phyloP scores from a whole-genome alignment of 2,329 filamentous ascomycete genomes.

The Exophiala sp. region DNA sequence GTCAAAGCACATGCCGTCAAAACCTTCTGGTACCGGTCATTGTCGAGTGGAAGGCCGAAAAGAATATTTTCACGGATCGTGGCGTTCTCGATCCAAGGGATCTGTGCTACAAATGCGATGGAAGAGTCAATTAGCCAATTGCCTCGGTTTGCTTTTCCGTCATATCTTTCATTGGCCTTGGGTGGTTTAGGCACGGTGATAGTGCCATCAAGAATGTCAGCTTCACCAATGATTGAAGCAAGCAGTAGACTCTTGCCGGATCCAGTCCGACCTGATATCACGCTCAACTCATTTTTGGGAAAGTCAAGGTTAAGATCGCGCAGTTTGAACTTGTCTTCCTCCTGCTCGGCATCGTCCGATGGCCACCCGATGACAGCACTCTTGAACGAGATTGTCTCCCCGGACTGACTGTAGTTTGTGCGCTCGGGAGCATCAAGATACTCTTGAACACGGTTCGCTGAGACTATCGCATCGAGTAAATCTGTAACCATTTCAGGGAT shows the following conservation, averaged over 20 bases:
- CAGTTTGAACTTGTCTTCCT: slow-evolving; percentile 61
- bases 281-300: slow-evolving; percentile 64
- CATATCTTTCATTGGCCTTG: slow-evolving; percentile 54
- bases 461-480: slow-evolving; percentile 69
- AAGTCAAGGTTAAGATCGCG: slow-evolving; percentile 64
- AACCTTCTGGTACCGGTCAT: slow-evolving; percentile 67
- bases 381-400: slow-evolving; percentile 62
- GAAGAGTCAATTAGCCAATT: slow-evolving; percentile 69
- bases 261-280: slow-evolving; percentile 74
- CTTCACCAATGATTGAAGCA: slow-evolving; percentile 70
- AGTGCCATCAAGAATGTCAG: slow-evolving; percentile 62
- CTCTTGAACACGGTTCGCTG: slow-evolving; percentile 65
- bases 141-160: slow-evolving; percentile 56
- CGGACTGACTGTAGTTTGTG: slow-evolving; percentile 51
- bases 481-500: slow-evolving; percentile 71
- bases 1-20: slow-evolving; percentile 68
- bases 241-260: slow-evolving; percentile 74
- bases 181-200: slow-evolving; percentile 53
- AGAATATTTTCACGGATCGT: slow-evolving; percentile 74
- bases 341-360: slow-evolving; percentile 55
- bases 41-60: slow-evolving; percentile 68
- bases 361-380: slow-evolving; percentile 72
- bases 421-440: slow-evolving; percentile 68
- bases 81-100: slow-evolving; percentile 82
- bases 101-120: slow-evolving; percentile 73